Evolutionary conservation across 192 early-diverging fungal genomes (phyloP), one percentile per base, ranked within the genome.

Genomic region (Mycoemilia scoparia): DNA sequence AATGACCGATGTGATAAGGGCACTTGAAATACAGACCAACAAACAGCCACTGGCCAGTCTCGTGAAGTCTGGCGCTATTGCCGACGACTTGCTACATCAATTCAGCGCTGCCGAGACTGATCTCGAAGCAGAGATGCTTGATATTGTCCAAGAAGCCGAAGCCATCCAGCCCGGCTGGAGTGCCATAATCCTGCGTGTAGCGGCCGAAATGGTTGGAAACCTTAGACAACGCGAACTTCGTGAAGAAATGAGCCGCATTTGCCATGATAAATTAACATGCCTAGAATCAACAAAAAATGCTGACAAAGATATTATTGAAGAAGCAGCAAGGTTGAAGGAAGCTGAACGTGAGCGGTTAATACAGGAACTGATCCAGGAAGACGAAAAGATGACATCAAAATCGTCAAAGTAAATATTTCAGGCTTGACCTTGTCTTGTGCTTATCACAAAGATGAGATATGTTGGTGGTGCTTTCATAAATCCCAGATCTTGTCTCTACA

Each of bases 81-180:
- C 81, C 4, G 87, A 95, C 36, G 82, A 80, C 26, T 51, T 89
- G 43, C 66, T 72, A 73, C 73, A 57, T 14, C 69, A 82, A 41
- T 74, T 95, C 32, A 61, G 50, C 8, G 44, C 65, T 4, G 80
- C 87, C 7, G 87, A 90, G 51, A 66, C 71, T 29, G 85, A 86
- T 21, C 57, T 82, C 31, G 69, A 84, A 44, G 36, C 43, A 4
- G 90, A 95, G 48, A 49, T 84, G 36, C 63, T 81, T 47, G 84
- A 79, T 40, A 66, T 87, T 17, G 64, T 82, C 24, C 67, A 60
- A 20, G 89, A 89, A 45, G 84, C 89, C 2, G 76, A 95, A 29
- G 66, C 76, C 5, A 75, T 75, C 43, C 55, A 67, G 27, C 42
- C 69, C 11, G 75, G 79, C 4, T 95, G 90, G 90, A 77, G 84